phyloP scores from a whole-genome alignment of 305 asterid species.

The Fraxinus baroniana region DNA sequence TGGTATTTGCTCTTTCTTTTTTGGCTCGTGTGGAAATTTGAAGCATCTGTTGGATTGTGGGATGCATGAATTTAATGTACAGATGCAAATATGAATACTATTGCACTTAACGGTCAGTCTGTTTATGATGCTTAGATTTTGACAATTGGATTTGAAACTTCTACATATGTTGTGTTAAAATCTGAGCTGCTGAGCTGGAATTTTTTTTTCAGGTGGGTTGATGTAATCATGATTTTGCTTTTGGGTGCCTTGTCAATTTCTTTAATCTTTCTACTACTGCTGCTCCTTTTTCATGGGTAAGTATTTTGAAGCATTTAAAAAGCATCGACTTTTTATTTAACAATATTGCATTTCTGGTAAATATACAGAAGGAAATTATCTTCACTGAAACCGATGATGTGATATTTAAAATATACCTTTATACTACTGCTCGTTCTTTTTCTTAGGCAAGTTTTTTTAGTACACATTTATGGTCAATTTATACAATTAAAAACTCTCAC shows the following conservation, averaged over 20 bases:
- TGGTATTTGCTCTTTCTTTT: neutral
- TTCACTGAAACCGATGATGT: neutral
- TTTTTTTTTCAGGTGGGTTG: conserved; percentile 62
- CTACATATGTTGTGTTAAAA: conserved; percentile 6
- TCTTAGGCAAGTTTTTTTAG: neutral
- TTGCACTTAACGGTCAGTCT: neutral
- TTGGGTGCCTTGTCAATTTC: conserved; percentile 58
- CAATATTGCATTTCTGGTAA: neutral
- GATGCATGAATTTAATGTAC: neutral
- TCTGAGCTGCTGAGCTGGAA: conserved; percentile 11
- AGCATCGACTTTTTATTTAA: conserved; percentile 3
- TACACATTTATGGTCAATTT: neutral
- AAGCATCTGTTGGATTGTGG: neutral
- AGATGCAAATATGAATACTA: neutral
- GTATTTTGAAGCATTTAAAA: conserved; percentile 10
- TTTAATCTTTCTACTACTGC: conserved; percentile 70
- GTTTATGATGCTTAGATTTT: neutral
- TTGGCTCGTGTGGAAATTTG: neutral
- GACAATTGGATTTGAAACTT: conserved; percentile 9
- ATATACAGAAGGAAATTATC: neutral
- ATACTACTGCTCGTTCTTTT: neutral
- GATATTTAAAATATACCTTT: neutral
- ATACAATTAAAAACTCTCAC: neutral
- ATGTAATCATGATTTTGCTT: conserved; percentile 60
- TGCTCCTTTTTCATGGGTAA: conserved; percentile 83